Conservation (phyloP, 495 filamentous ascomycete genomes). For the Penicillium fimorum region DNA sequence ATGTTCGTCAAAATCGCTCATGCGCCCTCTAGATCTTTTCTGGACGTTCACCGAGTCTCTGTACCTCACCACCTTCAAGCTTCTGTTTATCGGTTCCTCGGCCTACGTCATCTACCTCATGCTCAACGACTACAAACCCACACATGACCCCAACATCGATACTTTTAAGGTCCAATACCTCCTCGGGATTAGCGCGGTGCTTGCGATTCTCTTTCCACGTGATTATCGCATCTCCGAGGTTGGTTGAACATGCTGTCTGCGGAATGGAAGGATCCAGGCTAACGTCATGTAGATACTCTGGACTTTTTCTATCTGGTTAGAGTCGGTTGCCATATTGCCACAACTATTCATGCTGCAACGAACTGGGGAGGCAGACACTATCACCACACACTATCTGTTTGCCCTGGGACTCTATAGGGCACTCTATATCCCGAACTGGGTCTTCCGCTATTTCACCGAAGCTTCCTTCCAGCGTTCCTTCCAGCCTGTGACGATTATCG, state of each 20-base stretch:
- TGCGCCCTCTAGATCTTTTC: conserved; percentile 66
- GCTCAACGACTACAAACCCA: conserved; percentile 93
- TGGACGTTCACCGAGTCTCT: conserved; percentile 75
- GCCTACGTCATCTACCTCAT: conserved; percentile 95
- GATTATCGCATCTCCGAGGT: conserved; percentile 68
- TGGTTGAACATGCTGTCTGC: conserved; percentile 3
- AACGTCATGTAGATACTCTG: conserved; percentile 68
- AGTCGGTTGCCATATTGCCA: conserved; percentile 92
- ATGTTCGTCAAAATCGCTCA: conserved; percentile 7
- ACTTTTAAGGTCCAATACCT: conserved; percentile 96
- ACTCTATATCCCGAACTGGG: conserved; percentile 98
- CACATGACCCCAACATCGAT: conserved; percentile 91
- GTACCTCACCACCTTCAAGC: conserved; percentile 93
- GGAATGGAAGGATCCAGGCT: conserved; percentile 1
- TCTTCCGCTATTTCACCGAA: conserved; percentile 81
- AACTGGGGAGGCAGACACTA: conserved; percentile 96
- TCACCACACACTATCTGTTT: conserved; percentile 97
- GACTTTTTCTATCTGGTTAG: conserved; percentile 97
- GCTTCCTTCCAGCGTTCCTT: conserved; percentile 49
- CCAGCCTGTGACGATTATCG: conserved; percentile 79
- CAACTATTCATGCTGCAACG: conserved; percentile 98
- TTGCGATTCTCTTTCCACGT: conserved; percentile 83
- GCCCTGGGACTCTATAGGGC: conserved; percentile 89
- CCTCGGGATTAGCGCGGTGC: conserved; percentile 69
- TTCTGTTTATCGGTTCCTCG: conserved; percentile 87